Evolutionary conservation across 2,329 filamentous ascomycete species (phyloP).

Genomic region (Paecilomyces fulvus): DNA sequence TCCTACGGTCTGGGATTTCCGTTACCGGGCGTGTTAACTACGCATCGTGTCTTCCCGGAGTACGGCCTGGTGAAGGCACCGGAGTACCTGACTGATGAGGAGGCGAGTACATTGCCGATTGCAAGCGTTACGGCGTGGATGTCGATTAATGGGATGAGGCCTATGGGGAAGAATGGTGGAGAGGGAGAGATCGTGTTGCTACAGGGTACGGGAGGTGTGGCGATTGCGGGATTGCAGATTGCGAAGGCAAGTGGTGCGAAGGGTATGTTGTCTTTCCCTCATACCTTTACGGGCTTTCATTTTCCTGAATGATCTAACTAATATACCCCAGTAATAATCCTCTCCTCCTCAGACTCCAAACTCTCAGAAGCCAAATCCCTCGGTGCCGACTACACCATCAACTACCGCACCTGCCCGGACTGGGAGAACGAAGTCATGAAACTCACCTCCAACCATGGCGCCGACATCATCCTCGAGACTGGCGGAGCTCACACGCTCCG

Average conservation of each 20-base stretch:
- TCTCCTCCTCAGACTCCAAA: constrained; percentile 44
- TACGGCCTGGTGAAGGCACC: constrained; percentile 34
- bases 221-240: constrained; percentile 37
- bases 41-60: constrained; percentile 37
- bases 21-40: constrained; percentile 37
- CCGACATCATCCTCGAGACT: constrained; percentile 44
- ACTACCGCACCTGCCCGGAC: constrained; percentile 39
- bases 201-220: constrained; percentile 45
- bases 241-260: constrained; percentile 42
- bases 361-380: constrained; percentile 43
- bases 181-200: constrained; percentile 43
- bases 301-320: too few species aligned
- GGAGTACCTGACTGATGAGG: constrained; percentile 26
- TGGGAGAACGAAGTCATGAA: constrained; percentile 40
- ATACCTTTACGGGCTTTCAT: too few species aligned
- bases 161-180: constrained; percentile 39
- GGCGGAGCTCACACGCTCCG: constrained; percentile 44
- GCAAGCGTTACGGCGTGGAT: constrained; percentile 46
- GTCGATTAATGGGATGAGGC: constrained; percentile 36
- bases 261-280: constrained; percentile 13
- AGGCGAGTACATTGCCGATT: constrained; percentile 35
- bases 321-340: constrained; percentile 38
- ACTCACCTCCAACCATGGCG: constrained; percentile 39
- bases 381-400: constrained; percentile 41
- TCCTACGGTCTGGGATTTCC: constrained; percentile 53